Evolutionary conservation across 306 rosid genomes (phyloP).

Genomic region (Vachellia collinsii): DNA sequence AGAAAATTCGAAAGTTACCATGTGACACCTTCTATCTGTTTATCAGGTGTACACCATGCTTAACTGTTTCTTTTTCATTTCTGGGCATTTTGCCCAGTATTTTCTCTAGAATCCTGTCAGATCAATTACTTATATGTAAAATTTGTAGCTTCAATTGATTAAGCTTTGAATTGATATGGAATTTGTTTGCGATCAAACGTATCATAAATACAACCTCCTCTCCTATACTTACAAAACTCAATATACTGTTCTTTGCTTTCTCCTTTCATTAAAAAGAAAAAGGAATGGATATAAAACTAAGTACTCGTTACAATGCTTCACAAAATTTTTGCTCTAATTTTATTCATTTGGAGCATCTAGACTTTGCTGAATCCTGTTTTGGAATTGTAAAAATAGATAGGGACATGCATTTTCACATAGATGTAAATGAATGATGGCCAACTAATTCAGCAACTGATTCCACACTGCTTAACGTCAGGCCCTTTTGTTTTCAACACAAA

Average conservation of each 20-base stretch:
- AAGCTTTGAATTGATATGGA: slow-evolving; percentile 17
- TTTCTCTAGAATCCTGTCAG: background rate
- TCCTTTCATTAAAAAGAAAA: slow-evolving; percentile 6
- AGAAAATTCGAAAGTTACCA: background rate
- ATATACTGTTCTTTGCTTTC: slow-evolving; percentile 7
- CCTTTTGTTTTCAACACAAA: slow-evolving; percentile 93
- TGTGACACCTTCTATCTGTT: background rate
- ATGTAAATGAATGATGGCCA: background rate
- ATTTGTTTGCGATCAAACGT: slow-evolving; percentile 16
- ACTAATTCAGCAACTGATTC: slow-evolving; percentile 78
- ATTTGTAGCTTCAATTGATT: slow-evolving; percentile 30
- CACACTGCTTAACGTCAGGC: slow-evolving; percentile 85
- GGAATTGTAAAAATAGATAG: background rate
- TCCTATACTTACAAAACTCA: slow-evolving; percentile 46
- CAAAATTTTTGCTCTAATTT: slow-evolving; percentile 27
- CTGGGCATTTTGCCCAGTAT: background rate
- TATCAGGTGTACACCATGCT: background rate
- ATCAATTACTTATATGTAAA: background rate
- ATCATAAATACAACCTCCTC: slow-evolving; percentile 29
- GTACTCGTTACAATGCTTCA: slow-evolving; percentile 2
- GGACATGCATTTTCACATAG: slow-evolving; percentile 9
- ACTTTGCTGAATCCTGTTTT: background rate
- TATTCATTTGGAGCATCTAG: slow-evolving; percentile 21
- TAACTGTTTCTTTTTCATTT: background rate
- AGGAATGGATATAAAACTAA: background rate